These are phyloP conservation scores for Jatropha podagrica DNA, from an alignment of 441 rosid genomes.

Conservation along the genomic window DNA sequence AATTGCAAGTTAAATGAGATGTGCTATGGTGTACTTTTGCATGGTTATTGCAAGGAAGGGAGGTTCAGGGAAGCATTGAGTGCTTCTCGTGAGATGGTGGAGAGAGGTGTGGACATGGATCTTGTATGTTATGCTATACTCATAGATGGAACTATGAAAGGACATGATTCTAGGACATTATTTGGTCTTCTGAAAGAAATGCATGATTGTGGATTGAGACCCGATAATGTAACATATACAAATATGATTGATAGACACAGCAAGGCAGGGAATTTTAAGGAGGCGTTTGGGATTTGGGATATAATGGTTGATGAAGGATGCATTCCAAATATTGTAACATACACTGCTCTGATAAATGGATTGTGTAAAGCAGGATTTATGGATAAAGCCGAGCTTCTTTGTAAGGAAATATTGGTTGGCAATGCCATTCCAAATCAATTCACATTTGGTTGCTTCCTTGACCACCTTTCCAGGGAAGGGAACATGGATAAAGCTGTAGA, in stretches of 20 bases:
- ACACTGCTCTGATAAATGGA: constrained; percentile 74
- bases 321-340: constrained; percentile 71
- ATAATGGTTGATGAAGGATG: constrained; percentile 73
- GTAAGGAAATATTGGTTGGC: constrained; percentile 52
- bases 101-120: constrained; percentile 74
- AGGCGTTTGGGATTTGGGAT: constrained; percentile 69
- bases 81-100: constrained; percentile 66
- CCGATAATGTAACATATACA: constrained; percentile 70
- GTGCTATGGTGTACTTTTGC: constrained; percentile 73
- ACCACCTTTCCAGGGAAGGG: constrained; percentile 60
- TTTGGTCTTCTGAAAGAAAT: constrained; percentile 63
- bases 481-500: constrained; percentile 63
- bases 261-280: constrained; percentile 65
- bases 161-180: constrained; percentile 47
- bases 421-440: constrained; percentile 62
- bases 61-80: constrained; percentile 60
- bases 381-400: constrained; percentile 64
- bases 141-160: constrained; percentile 67
- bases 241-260: constrained; percentile 79
- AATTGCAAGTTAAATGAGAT: constrained; percentile 66
- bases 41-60: constrained; percentile 83
- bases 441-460: constrained; percentile 80
- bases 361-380: constrained; percentile 75
- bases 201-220: constrained; percentile 61
- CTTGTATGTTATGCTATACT: constrained; percentile 79